phyloP scores from a whole-genome alignment of 2,329 filamentous ascomycete genomes.

The Chrysoporthe austroafricana region DNA sequence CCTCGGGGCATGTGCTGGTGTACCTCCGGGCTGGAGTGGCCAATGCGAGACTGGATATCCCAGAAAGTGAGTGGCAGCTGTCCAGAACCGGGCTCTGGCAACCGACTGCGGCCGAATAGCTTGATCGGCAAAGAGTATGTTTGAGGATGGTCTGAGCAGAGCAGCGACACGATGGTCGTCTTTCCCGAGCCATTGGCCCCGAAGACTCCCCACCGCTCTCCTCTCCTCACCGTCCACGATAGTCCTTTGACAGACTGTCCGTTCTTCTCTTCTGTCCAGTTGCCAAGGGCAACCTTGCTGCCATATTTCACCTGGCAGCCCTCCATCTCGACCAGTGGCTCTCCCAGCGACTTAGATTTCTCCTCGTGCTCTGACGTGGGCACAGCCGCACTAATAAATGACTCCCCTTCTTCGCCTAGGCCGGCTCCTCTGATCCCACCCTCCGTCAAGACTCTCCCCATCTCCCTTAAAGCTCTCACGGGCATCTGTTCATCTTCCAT shows the following conservation, averaged over 20 bases:
- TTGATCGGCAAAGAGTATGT: constrained; percentile 87
- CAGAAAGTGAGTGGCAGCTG: constrained; percentile 82
- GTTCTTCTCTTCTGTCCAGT: constrained; percentile 69
- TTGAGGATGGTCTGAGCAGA: constrained; percentile 95
- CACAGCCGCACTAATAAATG: constrained; percentile 13
- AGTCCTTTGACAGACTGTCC: constrained; percentile 64
- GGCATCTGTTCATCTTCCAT: constrained; percentile 53
- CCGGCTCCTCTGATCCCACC: constrained; percentile 43
- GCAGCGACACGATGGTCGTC: constrained; percentile 88
- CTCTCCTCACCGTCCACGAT: constrained; percentile 80
- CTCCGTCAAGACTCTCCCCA: constrained; percentile 52
- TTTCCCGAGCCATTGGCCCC: constrained; percentile 95
- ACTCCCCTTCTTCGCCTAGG: constrained; percentile 39
- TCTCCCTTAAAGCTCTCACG: constrained; percentile 52
- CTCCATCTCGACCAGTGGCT: constrained; percentile 83
- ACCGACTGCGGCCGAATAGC: constrained; percentile 79
- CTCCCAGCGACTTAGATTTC: constrained; percentile 48
- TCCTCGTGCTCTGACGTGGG: constrained; percentile 9
- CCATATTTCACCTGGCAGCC: constrained; percentile 84
- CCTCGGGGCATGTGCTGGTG: constrained; percentile 88
- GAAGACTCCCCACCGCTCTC: constrained; percentile 90
- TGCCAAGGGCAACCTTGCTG: constrained; percentile 75
- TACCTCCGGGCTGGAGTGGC: constrained; percentile 92
- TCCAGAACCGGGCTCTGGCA: constrained; percentile 71
- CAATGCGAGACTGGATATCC: constrained; percentile 87